Conservation (phyloP, 2,329 filamentous ascomycete species). For the Metarhizium rileyi region DNA sequence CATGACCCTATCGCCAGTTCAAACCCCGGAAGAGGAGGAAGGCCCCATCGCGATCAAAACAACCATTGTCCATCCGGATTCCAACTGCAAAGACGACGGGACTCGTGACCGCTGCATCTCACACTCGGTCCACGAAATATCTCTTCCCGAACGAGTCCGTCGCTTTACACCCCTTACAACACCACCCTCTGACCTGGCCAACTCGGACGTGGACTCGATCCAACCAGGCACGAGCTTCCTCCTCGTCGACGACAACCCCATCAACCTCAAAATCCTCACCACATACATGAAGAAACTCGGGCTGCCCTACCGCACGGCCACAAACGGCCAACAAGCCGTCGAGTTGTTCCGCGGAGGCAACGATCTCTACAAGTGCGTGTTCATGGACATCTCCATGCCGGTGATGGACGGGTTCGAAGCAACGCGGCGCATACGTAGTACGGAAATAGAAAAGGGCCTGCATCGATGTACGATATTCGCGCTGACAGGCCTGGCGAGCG, state of each 20-base stretch:
- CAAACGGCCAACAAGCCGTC: constrained; percentile 19
- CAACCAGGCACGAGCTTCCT: constrained; percentile 6
- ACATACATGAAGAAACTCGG: constrained; percentile 20
- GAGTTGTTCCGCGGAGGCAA: constrained; percentile 13
- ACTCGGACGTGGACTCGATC: not conserved
- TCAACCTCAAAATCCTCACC: constrained; percentile 23
- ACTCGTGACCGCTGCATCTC: not conserved
- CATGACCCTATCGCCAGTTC: not conserved
- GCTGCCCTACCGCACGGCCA: constrained; percentile 12
- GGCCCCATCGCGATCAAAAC: not conserved
- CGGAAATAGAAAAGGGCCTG: not conserved
- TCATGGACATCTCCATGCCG: constrained; percentile 44
- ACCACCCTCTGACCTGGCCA: not conserved
- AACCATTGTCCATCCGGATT: not conserved
- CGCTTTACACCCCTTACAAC: not conserved
- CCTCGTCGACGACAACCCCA: constrained; percentile 28
- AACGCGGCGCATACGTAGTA: constrained; percentile 32
- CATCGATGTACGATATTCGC: constrained; percentile 31
- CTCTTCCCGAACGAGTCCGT: constrained; percentile 4
- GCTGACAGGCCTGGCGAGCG: constrained; percentile 38
- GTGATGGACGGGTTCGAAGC: constrained; percentile 40
- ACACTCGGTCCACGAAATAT: not conserved
- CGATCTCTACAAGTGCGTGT: constrained; percentile 14
- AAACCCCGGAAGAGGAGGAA: constrained; percentile 2
- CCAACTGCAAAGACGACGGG: not conserved